These are phyloP conservation scores for Emergomyces pasteurianus DNA, from an alignment of 2,329 filamentous ascomycete genomes.

Conservation along the genomic window DNA sequence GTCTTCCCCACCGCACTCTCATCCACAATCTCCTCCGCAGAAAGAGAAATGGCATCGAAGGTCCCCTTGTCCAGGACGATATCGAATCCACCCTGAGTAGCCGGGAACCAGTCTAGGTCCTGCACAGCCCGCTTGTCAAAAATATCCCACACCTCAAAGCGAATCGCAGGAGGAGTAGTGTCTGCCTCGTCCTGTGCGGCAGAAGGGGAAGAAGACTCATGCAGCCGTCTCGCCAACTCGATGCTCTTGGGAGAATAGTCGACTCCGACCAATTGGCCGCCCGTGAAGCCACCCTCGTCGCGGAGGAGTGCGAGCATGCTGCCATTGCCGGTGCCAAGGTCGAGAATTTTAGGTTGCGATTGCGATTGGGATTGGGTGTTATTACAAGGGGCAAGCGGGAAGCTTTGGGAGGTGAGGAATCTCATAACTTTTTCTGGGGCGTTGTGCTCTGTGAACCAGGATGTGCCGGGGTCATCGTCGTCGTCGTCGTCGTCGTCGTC, in stretches of 20 bases:
- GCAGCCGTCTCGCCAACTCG: constrained; percentile 57
- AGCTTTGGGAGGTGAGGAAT: constrained; percentile 46
- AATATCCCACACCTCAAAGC: constrained; percentile 54
- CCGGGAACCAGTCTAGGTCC: constrained; percentile 27
- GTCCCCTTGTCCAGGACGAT: constrained; percentile 96
- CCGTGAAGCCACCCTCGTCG: constrained; percentile 48
- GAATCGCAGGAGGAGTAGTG: constrained; percentile 40
- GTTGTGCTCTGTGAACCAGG: constrained; percentile 92
- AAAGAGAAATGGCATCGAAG: constrained; percentile 85
- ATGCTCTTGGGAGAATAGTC: constrained; percentile 76
- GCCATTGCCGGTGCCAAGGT: constrained; percentile 90
- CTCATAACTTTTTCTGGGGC: constrained; percentile 69
- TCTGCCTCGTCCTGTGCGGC: constrained; percentile 42
- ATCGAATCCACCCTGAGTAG: constrained; percentile 54
- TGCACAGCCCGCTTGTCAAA: constrained; percentile 29
- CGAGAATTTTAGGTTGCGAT: constrained; percentile 47
- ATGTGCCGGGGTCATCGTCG: constrained; percentile 64
- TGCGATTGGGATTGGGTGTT: constrained; percentile 11
- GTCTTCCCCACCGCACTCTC: background rate
- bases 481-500: constrained; percentile 48
- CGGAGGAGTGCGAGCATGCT: constrained; percentile 75
- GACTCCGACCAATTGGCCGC: constrained; percentile 64
- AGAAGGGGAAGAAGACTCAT: too few relatives aligned
- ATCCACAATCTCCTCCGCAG: constrained; percentile 20
- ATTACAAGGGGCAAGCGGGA: constrained; percentile 32